Evolutionary conservation across 1,284 basidiomycete species (phyloP).

Genomic region (Microbotryum intermedium): DNA sequence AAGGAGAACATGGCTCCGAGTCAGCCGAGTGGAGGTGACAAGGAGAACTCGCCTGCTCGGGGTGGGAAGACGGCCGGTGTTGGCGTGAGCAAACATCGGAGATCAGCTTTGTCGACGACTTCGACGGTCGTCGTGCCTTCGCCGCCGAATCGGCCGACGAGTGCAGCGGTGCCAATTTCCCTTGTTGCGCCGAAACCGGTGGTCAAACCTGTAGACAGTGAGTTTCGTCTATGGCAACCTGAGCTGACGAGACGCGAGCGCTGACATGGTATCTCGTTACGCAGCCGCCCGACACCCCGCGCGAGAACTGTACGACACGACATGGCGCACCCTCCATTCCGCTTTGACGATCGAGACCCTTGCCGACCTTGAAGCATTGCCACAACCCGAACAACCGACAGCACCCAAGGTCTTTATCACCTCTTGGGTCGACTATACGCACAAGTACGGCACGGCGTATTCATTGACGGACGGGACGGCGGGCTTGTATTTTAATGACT

Average conservation of each 20-base stretch:
- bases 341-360: slow-evolving; percentile 12
- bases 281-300: slow-evolving; percentile 9
- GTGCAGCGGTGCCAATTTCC: too few relatives aligned
- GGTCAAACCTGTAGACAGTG: too few relatives aligned
- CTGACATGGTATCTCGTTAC: too few relatives aligned
- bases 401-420: slow-evolving; percentile 74
- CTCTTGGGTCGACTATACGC: slow-evolving; percentile 96
- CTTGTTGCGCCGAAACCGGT: too few relatives aligned
- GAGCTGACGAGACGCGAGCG: too few relatives aligned
- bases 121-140: too few relatives aligned
- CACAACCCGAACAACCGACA: background rate
- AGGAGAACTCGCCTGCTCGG: too few relatives aligned
- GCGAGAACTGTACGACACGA: slow-evolving; percentile 29
- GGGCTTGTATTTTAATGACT: slow-evolving; percentile 94
- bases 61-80: too few relatives aligned
- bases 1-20: background rate
- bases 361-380: slow-evolving; percentile 3
- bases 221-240: background rate
- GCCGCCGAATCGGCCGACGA: too few relatives aligned
- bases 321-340: slow-evolving; percentile 19
- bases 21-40: too few relatives aligned
- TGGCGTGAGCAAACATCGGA: too few relatives aligned
- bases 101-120: too few relatives aligned
- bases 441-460: slow-evolving; percentile 98
- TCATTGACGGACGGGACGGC: slow-evolving; percentile 89